Conservation (phyloP, 164 flowering plant genomes). For the Akebia trifoliata region DNA sequence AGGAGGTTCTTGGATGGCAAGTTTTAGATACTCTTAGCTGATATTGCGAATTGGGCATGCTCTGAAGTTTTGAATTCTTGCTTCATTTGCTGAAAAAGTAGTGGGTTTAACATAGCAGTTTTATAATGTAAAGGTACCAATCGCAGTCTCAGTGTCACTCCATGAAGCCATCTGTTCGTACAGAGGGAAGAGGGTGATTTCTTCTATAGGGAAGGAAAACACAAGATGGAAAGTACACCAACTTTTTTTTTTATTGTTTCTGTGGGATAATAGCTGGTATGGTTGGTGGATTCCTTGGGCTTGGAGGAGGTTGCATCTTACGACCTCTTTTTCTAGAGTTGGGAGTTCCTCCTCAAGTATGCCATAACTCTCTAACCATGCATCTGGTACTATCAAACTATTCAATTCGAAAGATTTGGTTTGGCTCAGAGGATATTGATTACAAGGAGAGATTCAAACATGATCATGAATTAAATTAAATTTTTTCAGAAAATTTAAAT, state of each 20-base stretch:
- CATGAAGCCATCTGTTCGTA: constrained; percentile 44
- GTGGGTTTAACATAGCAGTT: background rate
- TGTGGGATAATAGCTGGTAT: constrained; percentile 43
- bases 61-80: background rate
- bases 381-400: background rate
- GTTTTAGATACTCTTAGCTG: background rate
- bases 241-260: constrained; percentile 34
- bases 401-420: no score
- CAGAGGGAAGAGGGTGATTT: constrained; percentile 34
- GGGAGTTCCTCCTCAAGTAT: constrained; percentile 54
- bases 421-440: no score
- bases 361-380: background rate
- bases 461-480: no score
- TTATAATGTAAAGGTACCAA: constrained; percentile 45
- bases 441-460: no score
- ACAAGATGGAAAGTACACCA: constrained; percentile 27
- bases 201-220: constrained; percentile 31
- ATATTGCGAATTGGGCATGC: background rate
- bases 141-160: constrained; percentile 44
- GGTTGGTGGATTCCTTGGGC: constrained; percentile 51
- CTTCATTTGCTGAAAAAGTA: background rate
- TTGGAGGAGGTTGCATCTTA: constrained; percentile 48
- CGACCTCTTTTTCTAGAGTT: constrained; percentile 49
- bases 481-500: no score
- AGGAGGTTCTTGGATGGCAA: no score